Conservation (phyloP, 2,329 filamentous ascomycete genomes). For the Metarhizium robertsii region DNA sequence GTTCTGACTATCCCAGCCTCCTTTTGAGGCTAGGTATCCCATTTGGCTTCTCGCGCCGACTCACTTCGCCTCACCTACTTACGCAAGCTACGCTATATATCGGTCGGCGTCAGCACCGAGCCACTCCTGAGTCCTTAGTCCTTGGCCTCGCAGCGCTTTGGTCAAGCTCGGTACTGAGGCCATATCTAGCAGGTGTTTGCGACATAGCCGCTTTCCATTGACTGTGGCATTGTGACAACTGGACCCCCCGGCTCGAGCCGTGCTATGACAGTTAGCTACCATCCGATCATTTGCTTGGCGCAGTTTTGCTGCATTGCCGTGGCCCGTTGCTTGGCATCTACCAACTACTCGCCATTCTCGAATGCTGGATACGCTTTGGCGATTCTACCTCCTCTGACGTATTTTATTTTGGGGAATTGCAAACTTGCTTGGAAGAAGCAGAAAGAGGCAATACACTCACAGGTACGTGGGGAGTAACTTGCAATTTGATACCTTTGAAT, state of each 20-base stretch:
- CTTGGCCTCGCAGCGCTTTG: neutral
- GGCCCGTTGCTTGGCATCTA: neutral
- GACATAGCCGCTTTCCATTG: neutral
- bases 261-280: neutral
- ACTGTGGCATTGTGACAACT: neutral
- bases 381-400: neutral
- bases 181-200: neutral
- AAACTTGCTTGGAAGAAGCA: neutral
- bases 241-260: neutral
- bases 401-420: neutral
- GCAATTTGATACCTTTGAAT: neutral
- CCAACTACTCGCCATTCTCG: neutral
- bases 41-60: neutral
- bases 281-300: too few relatives aligned
- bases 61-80: neutral
- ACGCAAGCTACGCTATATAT: neutral
- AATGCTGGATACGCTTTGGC: neutral
- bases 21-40: neutral
- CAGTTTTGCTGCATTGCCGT: neutral
- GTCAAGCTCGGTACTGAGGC: neutral
- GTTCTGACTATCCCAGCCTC: too few relatives aligned
- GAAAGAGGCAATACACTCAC: neutral
- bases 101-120: neutral
- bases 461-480: neutral
- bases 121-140: neutral